Evolutionary conservation across 2,329 filamentous ascomycete species (phyloP), one percentile per base, ranked within the genome.

Genomic region (Monosporascus sp.): DNA sequence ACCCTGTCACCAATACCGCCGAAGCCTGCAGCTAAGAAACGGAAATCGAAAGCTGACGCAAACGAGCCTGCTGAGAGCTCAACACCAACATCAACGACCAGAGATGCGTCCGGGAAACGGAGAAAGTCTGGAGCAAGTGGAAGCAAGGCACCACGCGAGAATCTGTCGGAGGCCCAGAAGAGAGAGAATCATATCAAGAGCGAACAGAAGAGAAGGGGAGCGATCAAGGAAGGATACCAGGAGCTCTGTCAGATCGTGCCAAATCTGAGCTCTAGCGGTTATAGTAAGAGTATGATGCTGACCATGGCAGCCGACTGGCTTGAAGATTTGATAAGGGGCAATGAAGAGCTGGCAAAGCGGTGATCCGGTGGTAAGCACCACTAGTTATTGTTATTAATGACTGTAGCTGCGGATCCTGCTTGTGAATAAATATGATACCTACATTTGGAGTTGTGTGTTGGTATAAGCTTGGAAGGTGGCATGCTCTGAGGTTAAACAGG

Each of bases 141-240:
- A 9, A 58, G 68, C 18, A 85, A 84, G 61, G 53, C 72, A 2
- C 65, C 76, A 3, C 72, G 87, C 25, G 86, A 85, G 63, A 96
- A 96, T 60, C 90, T 96, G 58, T 79, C 85, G 50, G 94, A 90
- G 50, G 90, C 95, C 66, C 89, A 96, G 71, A 95, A 94, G 70
- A 81, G 91, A 37, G 80, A 90, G 47, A 90, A 89, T 25, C 75
- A 91, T 47, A 93, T 93, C 63, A 65, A 62, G 46, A 68, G 65
- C 47, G 67, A 69, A 45, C 79, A 84, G 60, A 85, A 85, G 65
- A 78, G 84, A 46, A 74, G 84, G 50, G 82, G 84, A 52, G 72
- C 84, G 45, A 89, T 89, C 62, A 88, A 90, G 65, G 81, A 88
- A 59, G 89, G 89, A 0, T 96, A 93, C 61, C 87, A 91, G 44